phyloP scores from a whole-genome alignment of 805 yeast species.

The Monosporozyma servazzii region DNA sequence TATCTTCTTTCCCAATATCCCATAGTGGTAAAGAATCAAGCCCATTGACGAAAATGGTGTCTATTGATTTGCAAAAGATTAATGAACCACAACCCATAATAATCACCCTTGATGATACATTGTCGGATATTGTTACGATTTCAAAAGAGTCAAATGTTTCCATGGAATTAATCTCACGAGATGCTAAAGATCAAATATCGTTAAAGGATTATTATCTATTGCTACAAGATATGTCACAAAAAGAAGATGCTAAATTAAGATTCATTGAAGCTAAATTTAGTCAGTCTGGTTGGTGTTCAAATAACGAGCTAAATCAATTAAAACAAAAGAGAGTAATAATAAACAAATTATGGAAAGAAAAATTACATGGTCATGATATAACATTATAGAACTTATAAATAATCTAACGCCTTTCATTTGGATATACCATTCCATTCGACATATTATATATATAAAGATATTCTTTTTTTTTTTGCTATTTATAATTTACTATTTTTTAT shows the following conservation, averaged over 20 bases:
- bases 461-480: too few relatives aligned
- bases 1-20: conserved; percentile 1
- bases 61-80: conserved; percentile 2
- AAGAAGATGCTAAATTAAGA: conserved; percentile 24
- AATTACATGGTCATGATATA: conserved; percentile 10
- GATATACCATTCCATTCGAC: too few relatives aligned
- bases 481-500: conserved; percentile 15
- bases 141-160: conserved; percentile 4
- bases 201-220: conserved; percentile 18
- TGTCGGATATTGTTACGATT: conserved; percentile 2
- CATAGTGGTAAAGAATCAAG: conserved; percentile 6
- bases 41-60: neutral
- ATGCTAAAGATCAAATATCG: conserved; percentile 12
- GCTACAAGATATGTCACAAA: conserved; percentile 19
- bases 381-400: neutral
- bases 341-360: conserved; percentile 27
- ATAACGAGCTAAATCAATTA: conserved; percentile 16
- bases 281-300: conserved; percentile 26
- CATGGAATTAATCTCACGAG: neutral
- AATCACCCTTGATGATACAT: neutral
- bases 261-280: conserved; percentile 16
- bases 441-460: neutral
- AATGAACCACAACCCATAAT: conserved; percentile 3
- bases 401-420: too few relatives aligned
- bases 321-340: conserved; percentile 21